A percentile compares a stretch with the other conserved stretches of the same genome.
Conservation (phyloP, 2,329 filamentous ascomycete species). For the Rhytidhysteron rufulum region DNA sequence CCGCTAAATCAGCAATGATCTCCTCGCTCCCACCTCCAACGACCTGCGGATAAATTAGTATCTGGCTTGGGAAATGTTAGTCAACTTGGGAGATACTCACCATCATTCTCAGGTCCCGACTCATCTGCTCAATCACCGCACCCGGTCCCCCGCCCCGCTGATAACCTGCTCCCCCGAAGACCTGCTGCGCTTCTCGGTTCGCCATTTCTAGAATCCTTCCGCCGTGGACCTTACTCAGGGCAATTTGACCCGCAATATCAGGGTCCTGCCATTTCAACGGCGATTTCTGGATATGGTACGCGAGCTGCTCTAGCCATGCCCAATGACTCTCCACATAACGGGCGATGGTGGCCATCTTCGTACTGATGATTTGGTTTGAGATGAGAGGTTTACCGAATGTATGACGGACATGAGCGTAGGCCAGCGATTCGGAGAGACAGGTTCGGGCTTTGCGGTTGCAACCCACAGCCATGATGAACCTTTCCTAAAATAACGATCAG, state of each 20-base stretch:
- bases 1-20: constrained; percentile 50
- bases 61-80: too few relatives aligned
- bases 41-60: constrained; percentile 18
- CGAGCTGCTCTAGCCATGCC: constrained; percentile 60
- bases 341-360: constrained; percentile 58
- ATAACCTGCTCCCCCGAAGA: constrained; percentile 53
- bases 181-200: constrained; percentile 52
- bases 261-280: constrained; percentile 38
- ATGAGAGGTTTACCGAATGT: constrained; percentile 60
- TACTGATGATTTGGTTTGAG: constrained; percentile 55
- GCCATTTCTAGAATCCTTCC: constrained; percentile 49
- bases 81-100: constrained; percentile 23
- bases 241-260: constrained; percentile 37
- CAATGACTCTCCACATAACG: constrained; percentile 59
- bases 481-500: constrained; percentile 39
- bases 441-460: constrained; percentile 57
- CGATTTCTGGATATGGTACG: constrained; percentile 49
- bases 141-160: constrained; percentile 47
- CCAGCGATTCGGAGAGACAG: constrained; percentile 52
- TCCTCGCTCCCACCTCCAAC: constrained; percentile 54
- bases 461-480: constrained; percentile 55
- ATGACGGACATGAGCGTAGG: constrained; percentile 50
- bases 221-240: constrained; percentile 47
- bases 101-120: constrained; percentile 51
- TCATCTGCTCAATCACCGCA: constrained; percentile 51